Evolutionary conservation across 495 filamentous ascomycete species (phyloP).

Genomic region (Pyrenula aspistea): DNA sequence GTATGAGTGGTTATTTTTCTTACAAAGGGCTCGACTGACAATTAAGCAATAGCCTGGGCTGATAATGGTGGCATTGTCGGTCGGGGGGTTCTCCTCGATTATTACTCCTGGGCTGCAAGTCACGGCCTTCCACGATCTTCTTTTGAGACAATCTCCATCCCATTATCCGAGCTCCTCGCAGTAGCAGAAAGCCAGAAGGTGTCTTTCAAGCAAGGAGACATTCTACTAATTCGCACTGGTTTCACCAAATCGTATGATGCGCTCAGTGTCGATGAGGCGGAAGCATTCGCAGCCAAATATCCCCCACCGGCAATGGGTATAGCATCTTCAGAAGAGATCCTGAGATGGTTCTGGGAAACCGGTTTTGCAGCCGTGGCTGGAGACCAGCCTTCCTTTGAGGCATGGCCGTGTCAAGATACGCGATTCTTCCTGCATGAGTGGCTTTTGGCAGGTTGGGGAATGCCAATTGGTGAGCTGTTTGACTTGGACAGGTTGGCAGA

Average conservation of each 20-base stretch:
- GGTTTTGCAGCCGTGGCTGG: constrained; percentile 39
- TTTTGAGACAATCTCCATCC: constrained; percentile 27
- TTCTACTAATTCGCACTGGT: constrained; percentile 42
- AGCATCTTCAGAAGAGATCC: constrained; percentile 24
- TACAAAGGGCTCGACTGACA: constrained; percentile 5
- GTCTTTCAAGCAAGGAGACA: constrained; percentile 33
- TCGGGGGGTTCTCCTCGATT: constrained; percentile 46
- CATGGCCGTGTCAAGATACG: constrained; percentile 17
- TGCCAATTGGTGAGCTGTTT: constrained; percentile 49
- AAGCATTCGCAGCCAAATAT: constrained; percentile 14
- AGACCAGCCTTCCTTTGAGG: constrained; percentile 37
- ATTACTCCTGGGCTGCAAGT: constrained; percentile 34
- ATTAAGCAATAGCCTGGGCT: constrained; percentile 20
- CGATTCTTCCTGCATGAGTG: constrained; percentile 35
- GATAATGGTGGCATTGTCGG: constrained; percentile 40
- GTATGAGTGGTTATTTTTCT: constrained; percentile 17
- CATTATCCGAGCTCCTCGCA: constrained; percentile 24
- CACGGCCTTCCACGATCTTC: constrained; percentile 23
- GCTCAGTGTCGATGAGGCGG: constrained; percentile 17
- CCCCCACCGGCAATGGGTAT: constrained; percentile 29
- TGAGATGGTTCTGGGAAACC: constrained; percentile 37
- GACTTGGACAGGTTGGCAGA: constrained; percentile 36
- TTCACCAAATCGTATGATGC: constrained; percentile 29
- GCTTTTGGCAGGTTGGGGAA: constrained; percentile 41
- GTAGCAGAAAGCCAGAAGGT: constrained; percentile 19